A percentile compares a stretch with the other conserved stretches of the same genome.
phyloP scores from a whole-genome alignment of 306 rosid species.

The Medicago ruthenica region DNA sequence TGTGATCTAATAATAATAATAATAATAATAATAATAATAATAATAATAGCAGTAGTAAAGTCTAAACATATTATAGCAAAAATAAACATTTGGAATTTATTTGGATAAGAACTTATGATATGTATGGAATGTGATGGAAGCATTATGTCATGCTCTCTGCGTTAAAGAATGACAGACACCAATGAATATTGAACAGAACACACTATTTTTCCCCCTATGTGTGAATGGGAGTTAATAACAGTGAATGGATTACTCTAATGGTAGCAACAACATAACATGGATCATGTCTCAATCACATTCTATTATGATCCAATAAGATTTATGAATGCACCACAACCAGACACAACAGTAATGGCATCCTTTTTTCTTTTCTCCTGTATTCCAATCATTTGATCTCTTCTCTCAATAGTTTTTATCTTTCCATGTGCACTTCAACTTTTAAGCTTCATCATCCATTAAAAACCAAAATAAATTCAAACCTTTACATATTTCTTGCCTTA shows the following conservation, averaged over 20 bases:
- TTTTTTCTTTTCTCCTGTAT: conserved; percentile 16
- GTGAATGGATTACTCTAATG: conserved; percentile 39
- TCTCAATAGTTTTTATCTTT: conserved; percentile 5
- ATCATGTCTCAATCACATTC: conserved; percentile 56
- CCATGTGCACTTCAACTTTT: conserved; percentile 35
- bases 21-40: no score
- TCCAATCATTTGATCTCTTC: conserved; percentile 34
- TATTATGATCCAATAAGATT: conserved; percentile 40
- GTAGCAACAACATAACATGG: conserved; percentile 38
- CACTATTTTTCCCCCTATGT: not conserved
- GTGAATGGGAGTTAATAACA: conserved; percentile 35
- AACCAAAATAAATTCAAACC: conserved; percentile 37
- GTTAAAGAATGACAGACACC: conserved; percentile 35
- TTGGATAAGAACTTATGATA: conserved; percentile 15
- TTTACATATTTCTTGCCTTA: conserved; percentile 35
- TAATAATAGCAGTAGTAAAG: no score
- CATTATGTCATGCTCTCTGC: conserved; percentile 44
- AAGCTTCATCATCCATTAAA: conserved; percentile 36
- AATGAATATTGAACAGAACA: conserved; percentile 24
- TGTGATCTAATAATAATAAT: no score
- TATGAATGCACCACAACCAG: conserved; percentile 19
- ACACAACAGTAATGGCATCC: conserved; percentile 42
- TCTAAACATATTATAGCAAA: not conserved
- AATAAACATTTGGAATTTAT: conserved; percentile 4
- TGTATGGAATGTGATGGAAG: conserved; percentile 43